Evolutionary conservation across 164 flowering plant genomes (phyloP), one percentile per base, ranked within the genome.

Genomic region (Chloranthus sessilifolius): DNA sequence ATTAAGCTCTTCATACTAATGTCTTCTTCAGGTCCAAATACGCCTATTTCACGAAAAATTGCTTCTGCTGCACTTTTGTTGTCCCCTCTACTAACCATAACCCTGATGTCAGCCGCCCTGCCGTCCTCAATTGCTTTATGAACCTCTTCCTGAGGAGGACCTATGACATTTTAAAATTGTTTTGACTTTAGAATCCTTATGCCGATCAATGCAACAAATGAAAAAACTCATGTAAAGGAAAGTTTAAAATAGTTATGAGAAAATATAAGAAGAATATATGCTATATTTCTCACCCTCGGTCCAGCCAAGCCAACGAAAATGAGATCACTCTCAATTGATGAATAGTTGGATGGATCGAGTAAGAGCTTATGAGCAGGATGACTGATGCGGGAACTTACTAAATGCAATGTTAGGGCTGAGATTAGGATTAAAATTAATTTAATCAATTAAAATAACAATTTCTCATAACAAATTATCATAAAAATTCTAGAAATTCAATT

Each of bases 271-370:
- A n/a, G n/a, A n/a, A n/a, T n/a, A n/a, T n/a, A n/a, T n/a, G n/a
- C n/a, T n/a, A n/a, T n/a, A n/a, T n/a, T n/a, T n/a, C n/a, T n/a
- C 56, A 88, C 97, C 77, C 86, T 78, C 19, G 86, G 54, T 5
- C 95, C 97, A 72, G 71, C 86, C 58, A 89, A 58, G 25, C 97
- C 97, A 59, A 75, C 95, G 73, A 88, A 88, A 47, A 75, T 63
- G 22, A 88, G 79, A 6, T 73, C 52, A 59, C 80, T 83, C 71
- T 88, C 97, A 43, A 88, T 88, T 14, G 63, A 55, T 37, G 89
- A 71, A 65, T 88, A 88, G 23, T 71, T 83, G 35, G 81, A 56
- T 24, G 90, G 92, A 36, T 86, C 51, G 22, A 83, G 83, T 38
- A 89, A 61, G 49, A 80, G 87, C 50, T 68, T 35, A 64, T 89